phyloP scores from a whole-genome alignment of 2,329 filamentous ascomycete species.

The Penicillium sp. region DNA sequence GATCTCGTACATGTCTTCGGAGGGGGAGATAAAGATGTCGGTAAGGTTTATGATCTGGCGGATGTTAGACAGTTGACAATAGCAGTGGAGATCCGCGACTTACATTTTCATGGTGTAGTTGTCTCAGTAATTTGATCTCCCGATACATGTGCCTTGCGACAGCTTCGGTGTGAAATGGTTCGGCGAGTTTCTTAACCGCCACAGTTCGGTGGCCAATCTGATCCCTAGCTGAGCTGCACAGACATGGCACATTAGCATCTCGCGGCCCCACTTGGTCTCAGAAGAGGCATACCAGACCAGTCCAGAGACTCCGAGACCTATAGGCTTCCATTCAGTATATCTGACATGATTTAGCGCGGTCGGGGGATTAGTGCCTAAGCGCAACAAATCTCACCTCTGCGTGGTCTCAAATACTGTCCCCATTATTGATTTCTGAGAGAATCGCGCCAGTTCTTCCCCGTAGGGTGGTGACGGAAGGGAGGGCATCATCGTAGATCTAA shows the following conservation, averaged over 20 bases:
- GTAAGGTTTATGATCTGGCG: constrained; percentile 88
- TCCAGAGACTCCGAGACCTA: constrained; percentile 98
- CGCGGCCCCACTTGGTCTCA: background rate
- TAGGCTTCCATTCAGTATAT: constrained; percentile 94
- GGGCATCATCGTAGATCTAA: background rate
- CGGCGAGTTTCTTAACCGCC: constrained; percentile 99
- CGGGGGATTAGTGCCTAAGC: background rate
- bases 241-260: background rate
- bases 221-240: constrained; percentile 83
- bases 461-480: constrained; percentile 1
- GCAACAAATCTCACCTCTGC: constrained; percentile 67
- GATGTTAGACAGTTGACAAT: background rate
- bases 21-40: constrained; percentile 98
- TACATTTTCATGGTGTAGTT: constrained; percentile 95
- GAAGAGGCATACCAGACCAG: constrained; percentile 78
- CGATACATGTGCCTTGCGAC: constrained; percentile 95
- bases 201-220: constrained; percentile 95
- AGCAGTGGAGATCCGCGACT: constrained; percentile 24
- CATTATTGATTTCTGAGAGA: constrained; percentile 97
- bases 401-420: constrained; percentile 99
- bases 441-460: constrained; percentile 78
- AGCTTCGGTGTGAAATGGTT: constrained; percentile 98
- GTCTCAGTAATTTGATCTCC: constrained; percentile 94
- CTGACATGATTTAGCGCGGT: constrained; percentile 49
- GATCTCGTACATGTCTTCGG: constrained; percentile 86